These are phyloP conservation scores for Pelargonium fulgidum DNA, from an alignment of 441 rosid species.

Conservation along the genomic window DNA sequence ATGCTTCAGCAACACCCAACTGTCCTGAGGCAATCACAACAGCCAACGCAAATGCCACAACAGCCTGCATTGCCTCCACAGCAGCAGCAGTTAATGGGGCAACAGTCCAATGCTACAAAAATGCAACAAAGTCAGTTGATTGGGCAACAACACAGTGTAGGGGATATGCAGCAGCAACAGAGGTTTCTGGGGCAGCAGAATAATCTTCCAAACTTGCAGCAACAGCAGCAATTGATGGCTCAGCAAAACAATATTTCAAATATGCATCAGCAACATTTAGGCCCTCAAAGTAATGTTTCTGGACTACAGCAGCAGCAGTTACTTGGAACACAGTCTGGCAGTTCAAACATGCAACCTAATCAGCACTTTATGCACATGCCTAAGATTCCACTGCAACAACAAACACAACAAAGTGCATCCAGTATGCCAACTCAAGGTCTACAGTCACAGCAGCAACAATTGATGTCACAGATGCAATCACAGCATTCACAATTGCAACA, in stretches of 20 bases:
- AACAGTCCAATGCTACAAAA: constrained; percentile 45
- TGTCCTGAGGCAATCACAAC: constrained; percentile 67
- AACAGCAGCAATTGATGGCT: constrained; percentile 63
- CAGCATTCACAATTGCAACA: not conserved
- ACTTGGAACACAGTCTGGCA: constrained; percentile 63
- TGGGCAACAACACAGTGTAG: constrained; percentile 58
- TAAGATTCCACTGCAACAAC: constrained; percentile 48
- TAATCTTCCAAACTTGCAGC: constrained; percentile 55
- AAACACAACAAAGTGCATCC: constrained; percentile 3
- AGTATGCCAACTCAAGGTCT: constrained; percentile 6
- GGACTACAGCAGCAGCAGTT: constrained; percentile 70
- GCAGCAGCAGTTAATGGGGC: constrained; percentile 49
- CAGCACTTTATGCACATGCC: constrained; percentile 65
- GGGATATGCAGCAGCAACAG: constrained; percentile 72
- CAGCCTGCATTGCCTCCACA: constrained; percentile 47
- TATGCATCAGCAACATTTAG: constrained; percentile 65
- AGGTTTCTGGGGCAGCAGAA: constrained; percentile 68
- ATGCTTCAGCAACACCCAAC: constrained; percentile 72
- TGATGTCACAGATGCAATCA: constrained; percentile 36
- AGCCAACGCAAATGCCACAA: constrained; percentile 56
- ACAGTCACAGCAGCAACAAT: constrained; percentile 44
- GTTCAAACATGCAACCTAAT: constrained; percentile 59
- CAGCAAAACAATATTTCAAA: constrained; percentile 62
- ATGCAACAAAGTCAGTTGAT: constrained; percentile 61
- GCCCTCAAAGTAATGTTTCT: constrained; percentile 59